These are phyloP conservation scores for Zancudomyces culisetae DNA, from an alignment of 371 early-diverging fungal species.

Conservation along the genomic window DNA sequence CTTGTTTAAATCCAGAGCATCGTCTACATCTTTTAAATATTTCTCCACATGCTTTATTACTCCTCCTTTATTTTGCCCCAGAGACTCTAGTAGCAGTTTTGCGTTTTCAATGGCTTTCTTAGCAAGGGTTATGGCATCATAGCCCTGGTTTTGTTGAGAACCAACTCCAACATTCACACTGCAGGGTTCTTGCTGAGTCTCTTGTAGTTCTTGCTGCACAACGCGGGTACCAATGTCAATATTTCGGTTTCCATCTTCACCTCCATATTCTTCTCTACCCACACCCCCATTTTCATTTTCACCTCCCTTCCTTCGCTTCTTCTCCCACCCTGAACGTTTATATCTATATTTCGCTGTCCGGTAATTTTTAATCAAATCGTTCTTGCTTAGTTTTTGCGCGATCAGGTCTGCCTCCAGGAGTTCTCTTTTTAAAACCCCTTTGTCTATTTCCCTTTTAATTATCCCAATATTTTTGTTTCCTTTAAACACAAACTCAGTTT, in stretches of 20 bases:
- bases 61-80: constrained; percentile 1
- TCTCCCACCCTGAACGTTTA: background rate
- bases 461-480: background rate
- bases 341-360: background rate
- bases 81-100: constrained; percentile 2
- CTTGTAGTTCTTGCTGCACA: background rate
- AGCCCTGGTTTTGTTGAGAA: background rate
- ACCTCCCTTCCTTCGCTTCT: background rate
- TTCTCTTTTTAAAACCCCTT: background rate
- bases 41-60: constrained; percentile 1
- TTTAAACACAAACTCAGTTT: no score
- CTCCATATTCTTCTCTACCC: background rate
- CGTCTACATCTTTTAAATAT: constrained; percentile 16
- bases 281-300: background rate
- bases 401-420: constrained; percentile 2
- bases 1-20: constrained; percentile 13
- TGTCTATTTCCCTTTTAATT: background rate
- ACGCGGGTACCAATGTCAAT: background rate
- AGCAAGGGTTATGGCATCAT: background rate
- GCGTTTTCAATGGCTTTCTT: constrained; percentile 1
- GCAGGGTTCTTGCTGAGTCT: background rate
- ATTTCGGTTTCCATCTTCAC: background rate
- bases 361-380: constrained; percentile 1
- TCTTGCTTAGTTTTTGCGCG: constrained; percentile 1
- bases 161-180: background rate